Evolutionary conservation across 306 rosid species (phyloP).

Genomic region (Alnus glutinosa): DNA sequence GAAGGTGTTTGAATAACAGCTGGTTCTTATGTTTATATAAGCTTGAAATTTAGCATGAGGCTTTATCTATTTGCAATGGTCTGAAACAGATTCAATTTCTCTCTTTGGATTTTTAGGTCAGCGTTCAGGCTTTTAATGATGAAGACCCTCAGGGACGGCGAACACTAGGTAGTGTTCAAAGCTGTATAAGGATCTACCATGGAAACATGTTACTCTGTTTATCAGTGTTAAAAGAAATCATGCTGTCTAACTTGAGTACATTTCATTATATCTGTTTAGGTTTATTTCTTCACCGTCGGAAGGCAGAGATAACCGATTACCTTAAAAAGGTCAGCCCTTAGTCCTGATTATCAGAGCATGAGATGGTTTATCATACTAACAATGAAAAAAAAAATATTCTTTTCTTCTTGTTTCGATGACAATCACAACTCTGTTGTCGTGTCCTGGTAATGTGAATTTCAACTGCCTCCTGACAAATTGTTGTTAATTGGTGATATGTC

Average conservation of each 20-base stretch:
- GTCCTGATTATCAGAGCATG: constrained; percentile 21
- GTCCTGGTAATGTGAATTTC: neutral
- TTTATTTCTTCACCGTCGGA: constrained; percentile 88
- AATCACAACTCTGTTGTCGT: neutral
- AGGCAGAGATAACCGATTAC: constrained; percentile 63
- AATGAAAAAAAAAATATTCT: neutral
- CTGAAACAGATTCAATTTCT: constrained; percentile 29
- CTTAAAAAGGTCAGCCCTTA: constrained; percentile 59
- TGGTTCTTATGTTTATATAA: constrained; percentile 20
- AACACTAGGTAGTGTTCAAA: constrained; percentile 69
- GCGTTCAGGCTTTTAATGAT: constrained; percentile 94
- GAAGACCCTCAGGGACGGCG: constrained; percentile 96
- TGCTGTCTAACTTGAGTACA: constrained; percentile 11
- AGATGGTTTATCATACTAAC: constrained; percentile 23
- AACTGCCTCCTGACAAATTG: neutral
- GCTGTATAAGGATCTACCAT: constrained; percentile 21
- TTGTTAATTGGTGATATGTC: constrained; percentile 18
- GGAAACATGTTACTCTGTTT: constrained; percentile 19
- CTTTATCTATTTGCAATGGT: constrained; percentile 14
- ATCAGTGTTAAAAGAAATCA: constrained; percentile 13
- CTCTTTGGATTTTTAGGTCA: constrained; percentile 64
- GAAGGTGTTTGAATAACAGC: constrained; percentile 65
- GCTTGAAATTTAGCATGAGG: constrained; percentile 9
- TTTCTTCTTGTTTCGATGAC: neutral
- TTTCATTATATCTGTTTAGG: constrained; percentile 53